Evolutionary conservation across 1,139 yeast genomes (phyloP), one percentile per base, ranked within the genome.

Genomic region (Blastobotrys indianensis): DNA sequence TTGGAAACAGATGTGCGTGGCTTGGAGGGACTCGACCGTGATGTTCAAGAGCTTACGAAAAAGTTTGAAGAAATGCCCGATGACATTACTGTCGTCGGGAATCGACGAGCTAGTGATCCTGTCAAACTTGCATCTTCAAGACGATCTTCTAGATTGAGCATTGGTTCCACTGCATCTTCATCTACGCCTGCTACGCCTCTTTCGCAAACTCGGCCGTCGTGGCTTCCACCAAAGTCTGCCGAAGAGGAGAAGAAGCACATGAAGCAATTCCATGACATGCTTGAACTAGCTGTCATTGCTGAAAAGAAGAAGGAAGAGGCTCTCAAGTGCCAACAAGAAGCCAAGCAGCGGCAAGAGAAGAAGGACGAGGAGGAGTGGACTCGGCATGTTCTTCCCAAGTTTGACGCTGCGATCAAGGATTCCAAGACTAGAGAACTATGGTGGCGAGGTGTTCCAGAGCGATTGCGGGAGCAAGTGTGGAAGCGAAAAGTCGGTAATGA

Each of bases 381-480:
- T 31, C 51, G 56, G 12, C 60, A 67, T 37, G 67, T 80, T 9
- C 52, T 73, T 2, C 68, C 73, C 2, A 61, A 72, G 33, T 56
- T 71, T 49, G 59, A 62, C 25, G 50, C 57, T 8, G 64, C 66
- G 37, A 57, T 75, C 8, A 61, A 64, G 42, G 56, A 66, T 10
- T 66, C 76, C 0, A 56, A 66, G 13, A 67, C 75, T 6, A 67
- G 80, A 44, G 80, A 77, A 46, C 64, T 80, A 48, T 79, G 82
- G 76, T 82, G 87, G 86, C 65, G 85, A 44, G 86, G 86, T 1
- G 63, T 82, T 1, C 82, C 86, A 2, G 48, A 65, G n/a, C 57
- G 60, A 34, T 59, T 72, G 15, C 65, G 90, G 39, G 62, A 69
- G 6, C 61, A 61, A 11, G 67, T 81, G 4, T 82, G 90, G 90